Evolutionary conservation across 2,329 filamentous ascomycete genomes (phyloP).

Genomic region (Diaporthe citriasiana): DNA sequence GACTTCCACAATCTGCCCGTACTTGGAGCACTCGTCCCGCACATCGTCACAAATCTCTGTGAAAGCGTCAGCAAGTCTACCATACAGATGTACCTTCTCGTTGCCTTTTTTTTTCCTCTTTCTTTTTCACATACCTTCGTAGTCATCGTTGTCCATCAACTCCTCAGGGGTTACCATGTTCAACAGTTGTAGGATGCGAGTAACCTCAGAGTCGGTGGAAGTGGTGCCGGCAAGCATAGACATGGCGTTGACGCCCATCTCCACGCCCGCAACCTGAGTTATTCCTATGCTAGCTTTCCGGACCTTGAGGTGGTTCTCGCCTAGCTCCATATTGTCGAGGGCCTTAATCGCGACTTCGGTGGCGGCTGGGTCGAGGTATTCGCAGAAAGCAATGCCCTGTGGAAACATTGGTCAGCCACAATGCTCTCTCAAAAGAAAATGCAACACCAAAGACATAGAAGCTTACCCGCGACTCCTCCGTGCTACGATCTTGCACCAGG

Average conservation of each 20-base stretch:
- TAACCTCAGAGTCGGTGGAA: slow-evolving; percentile 81
- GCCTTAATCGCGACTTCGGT: slow-evolving; percentile 92
- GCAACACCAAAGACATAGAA: not conserved
- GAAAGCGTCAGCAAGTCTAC: not conserved
- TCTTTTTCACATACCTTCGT: slow-evolving; percentile 81
- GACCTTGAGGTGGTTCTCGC: slow-evolving; percentile 87
- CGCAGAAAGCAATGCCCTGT: slow-evolving; percentile 95
- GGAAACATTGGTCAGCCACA: slow-evolving; percentile 48
- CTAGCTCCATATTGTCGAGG: slow-evolving; percentile 93
- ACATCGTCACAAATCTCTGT: slow-evolving; percentile 97
- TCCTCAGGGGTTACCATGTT: slow-evolving; percentile 99
- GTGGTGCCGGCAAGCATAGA: slow-evolving; percentile 95
- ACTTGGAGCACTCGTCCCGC: slow-evolving; percentile 92
- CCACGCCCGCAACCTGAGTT: slow-evolving; percentile 91
- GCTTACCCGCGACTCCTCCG: slow-evolving; percentile 88
- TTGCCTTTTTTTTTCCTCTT: not conserved
- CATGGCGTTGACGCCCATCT: slow-evolving; percentile 98
- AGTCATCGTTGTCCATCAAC: slow-evolving; percentile 93
- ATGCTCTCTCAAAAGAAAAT: too few relatives aligned
- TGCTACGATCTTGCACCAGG: slow-evolving; percentile 87
- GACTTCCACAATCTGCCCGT: slow-evolving; percentile 85
- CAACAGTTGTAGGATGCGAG: slow-evolving; percentile 89
- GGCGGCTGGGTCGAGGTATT: slow-evolving; percentile 83
- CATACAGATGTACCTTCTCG: not conserved
- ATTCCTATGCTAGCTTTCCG: slow-evolving; percentile 91